Base-by-base conservation (phyloP, 495 filamentous ascomycete species). In the Halenospora varia region DNA sequence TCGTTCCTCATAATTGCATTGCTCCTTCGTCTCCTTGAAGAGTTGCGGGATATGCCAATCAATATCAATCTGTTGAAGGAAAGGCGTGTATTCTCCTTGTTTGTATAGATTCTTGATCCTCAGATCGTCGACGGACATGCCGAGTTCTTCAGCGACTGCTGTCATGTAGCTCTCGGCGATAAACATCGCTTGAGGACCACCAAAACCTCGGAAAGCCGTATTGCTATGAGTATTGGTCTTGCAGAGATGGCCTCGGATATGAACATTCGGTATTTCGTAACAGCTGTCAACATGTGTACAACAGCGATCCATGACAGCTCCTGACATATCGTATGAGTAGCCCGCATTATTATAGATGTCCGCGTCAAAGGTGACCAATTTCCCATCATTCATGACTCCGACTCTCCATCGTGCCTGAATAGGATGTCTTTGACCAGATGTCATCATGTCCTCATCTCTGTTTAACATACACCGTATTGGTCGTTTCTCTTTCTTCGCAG, bases 151-250 rank as follows among this genome's bases (percentile, higher is more conserved):
- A 15, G 94, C 92, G 41, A 96, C 78, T 66, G 96, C 92, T 42
- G 84, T 81, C 77, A 98, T 90, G 70, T 88, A 92, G 3, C 78
- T 81, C 65, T 98, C 94, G n/a, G 84, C 83, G 62, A 98, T 92
- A 76, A 96, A 98, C 75, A 97, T 86, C 56, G 93, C 94, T 69
- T 98, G 94, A 1, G 94, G 94, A 0, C 94, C 94, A 53, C 94
- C 94, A 62, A 97, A 98, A 19, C 94, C 94, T 55, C 94, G 89
- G 82, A 98, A 98, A 0, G 94, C 94, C 2, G 92, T 97, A 71
- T 98, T 98, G 1, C 89, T 95, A 64, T 96, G 90, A 0, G 94
- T 98, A 67, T 89, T 98, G 9, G 94, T 98, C 72, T 89, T 96
- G 70, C 88, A 93, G 35, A 95, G 69, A 20, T 88, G 82, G 15